Evolutionary conservation across 768 basidiomycete species (phyloP).

Genomic region (Auricularia auricula-judae): DNA sequence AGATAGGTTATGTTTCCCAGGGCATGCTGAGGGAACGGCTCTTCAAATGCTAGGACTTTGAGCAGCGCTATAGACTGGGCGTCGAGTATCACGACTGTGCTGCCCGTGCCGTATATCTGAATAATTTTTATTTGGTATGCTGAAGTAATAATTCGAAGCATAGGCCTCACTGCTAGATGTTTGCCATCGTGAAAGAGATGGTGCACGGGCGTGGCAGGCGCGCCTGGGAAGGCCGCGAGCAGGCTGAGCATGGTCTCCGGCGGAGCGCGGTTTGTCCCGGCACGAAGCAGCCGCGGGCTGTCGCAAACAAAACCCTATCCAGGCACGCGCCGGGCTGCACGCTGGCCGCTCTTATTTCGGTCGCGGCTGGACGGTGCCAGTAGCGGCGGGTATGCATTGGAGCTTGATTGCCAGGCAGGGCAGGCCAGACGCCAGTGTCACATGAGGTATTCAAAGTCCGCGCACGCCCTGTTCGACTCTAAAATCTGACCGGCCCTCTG

Average conservation of each 20-base stretch:
- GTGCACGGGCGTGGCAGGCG: background rate
- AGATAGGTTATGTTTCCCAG: constrained; percentile 44
- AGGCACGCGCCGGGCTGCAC: background rate
- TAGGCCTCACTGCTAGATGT: background rate
- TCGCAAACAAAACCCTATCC: background rate
- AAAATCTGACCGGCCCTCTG: background rate
- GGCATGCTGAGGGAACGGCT: constrained; percentile 61
- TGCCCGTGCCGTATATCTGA: background rate
- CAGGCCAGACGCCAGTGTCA: too few relatives aligned
- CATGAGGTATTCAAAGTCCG: background rate
- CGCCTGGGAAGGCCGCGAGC: background rate
- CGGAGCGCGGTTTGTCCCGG: background rate
- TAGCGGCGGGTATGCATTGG: too few relatives aligned
- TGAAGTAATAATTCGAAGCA: background rate
- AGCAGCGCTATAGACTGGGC: constrained; percentile 53
- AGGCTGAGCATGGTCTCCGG: background rate
- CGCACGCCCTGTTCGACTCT: background rate
- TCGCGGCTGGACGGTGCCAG: too few relatives aligned
- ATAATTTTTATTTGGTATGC: background rate
- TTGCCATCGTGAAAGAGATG: background rate
- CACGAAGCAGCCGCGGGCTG: background rate
- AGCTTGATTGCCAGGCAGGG: too few relatives aligned
- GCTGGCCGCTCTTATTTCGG: background rate
- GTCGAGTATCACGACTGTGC: constrained; percentile 54
- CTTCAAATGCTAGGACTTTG: constrained; percentile 67